phyloP scores from a whole-genome alignment of 768 basidiomycete species.

The Pulveroboletus sp. region DNA sequence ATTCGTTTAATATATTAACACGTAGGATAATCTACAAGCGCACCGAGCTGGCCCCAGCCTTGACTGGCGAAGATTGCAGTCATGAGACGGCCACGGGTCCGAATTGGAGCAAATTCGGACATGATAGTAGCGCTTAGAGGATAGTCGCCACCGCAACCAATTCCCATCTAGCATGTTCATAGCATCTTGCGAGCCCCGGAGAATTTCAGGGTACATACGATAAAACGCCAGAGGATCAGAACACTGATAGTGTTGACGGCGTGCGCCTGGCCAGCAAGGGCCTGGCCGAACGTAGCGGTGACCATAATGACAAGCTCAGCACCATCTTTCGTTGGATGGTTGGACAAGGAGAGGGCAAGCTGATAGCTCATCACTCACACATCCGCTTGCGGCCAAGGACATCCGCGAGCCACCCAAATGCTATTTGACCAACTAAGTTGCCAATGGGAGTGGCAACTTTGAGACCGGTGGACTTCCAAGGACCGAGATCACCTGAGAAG shows the following conservation, averaged over 20 bases:
- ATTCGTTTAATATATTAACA: neutral
- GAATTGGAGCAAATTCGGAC: conserved; percentile 82
- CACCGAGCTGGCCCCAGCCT: conserved; percentile 87
- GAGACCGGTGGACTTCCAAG: conserved; percentile 71
- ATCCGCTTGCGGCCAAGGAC: conserved; percentile 71
- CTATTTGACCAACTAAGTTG: conserved; percentile 66
- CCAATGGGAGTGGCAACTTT: conserved; percentile 78
- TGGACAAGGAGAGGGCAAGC: neutral
- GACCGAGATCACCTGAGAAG: conserved; percentile 31
- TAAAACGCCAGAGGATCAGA: conserved; percentile 80
- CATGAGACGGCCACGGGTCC: conserved; percentile 83
- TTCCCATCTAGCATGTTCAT: conserved; percentile 49
- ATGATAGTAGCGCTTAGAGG: conserved; percentile 81
- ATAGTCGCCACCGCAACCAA: conserved; percentile 88
- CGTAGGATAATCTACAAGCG: conserved; percentile 17
- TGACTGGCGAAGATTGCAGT: conserved; percentile 81
- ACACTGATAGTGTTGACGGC: conserved; percentile 67
- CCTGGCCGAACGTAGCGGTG: conserved; percentile 73
- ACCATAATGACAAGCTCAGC: conserved; percentile 71
- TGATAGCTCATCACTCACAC: conserved; percentile 49
- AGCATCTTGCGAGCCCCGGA: neutral
- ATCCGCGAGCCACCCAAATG: conserved; percentile 80
- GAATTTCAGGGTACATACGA: conserved; percentile 36
- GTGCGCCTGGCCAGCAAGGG: conserved; percentile 60
- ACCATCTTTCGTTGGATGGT: conserved; percentile 36